Conservation (phyloP, 345 rosid genomes). For the Syzygium oleosum region DNA sequence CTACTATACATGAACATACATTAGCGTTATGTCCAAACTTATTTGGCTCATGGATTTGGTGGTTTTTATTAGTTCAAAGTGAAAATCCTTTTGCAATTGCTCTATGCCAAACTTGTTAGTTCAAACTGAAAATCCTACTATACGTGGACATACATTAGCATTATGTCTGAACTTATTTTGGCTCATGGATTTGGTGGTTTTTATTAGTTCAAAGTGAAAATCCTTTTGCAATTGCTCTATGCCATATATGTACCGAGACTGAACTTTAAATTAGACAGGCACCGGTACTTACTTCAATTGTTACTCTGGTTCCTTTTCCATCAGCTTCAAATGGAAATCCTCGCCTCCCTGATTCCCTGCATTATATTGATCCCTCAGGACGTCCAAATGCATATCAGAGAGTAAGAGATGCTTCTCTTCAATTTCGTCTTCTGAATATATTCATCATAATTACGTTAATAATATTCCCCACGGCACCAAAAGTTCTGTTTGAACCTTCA, state of each 20-base stretch:
- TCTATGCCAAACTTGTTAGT: not conserved
- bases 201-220: not conserved
- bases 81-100: not conserved
- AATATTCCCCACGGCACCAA: not conserved
- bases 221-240: not conserved
- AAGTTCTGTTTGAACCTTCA: not conserved
- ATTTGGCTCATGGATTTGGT: not conserved
- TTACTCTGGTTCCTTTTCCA: slow-evolving; percentile 3
- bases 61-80: not conserved
- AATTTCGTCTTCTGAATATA: not conserved
- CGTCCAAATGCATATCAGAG: slow-evolving; percentile 66
- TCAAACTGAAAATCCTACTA: not conserved
- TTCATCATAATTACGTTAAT: not conserved
- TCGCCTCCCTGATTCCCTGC: slow-evolving; percentile 84
- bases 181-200: not conserved
- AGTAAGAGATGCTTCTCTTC: slow-evolving; percentile 23
- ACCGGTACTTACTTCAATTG: not conserved
- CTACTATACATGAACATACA: not conserved
- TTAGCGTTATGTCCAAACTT: not conserved
- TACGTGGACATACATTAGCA: not conserved
- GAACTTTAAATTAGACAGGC: not conserved
- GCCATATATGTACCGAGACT: not conserved
- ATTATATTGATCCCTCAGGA: slow-evolving; percentile 68
- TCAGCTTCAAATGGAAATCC: slow-evolving; percentile 95
- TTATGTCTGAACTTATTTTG: not conserved